phyloP scores from a whole-genome alignment of 1,284 basidiomycete species.

The Phellinidium pouzarii region DNA sequence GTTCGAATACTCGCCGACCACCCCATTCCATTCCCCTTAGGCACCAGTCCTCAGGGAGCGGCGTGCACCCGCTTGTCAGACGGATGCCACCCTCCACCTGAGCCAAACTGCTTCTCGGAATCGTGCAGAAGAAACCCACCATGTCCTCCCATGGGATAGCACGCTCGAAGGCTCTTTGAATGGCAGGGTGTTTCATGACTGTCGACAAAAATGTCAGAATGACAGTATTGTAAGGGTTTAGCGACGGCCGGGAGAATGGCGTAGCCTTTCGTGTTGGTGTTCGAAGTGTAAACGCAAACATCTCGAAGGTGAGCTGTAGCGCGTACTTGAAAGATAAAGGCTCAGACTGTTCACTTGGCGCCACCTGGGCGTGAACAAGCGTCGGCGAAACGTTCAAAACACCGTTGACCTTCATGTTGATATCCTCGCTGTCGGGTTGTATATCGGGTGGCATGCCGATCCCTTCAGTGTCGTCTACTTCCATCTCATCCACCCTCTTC shows the following conservation, averaged over 20 bases:
- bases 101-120: constrained; percentile 49
- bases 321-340: constrained; percentile 66
- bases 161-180: constrained; percentile 60
- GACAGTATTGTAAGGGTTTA: constrained; percentile 85
- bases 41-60: constrained; percentile 93
- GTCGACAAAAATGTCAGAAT: constrained; percentile 86
- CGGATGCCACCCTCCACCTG: constrained; percentile 36
- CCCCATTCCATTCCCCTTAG: constrained; percentile 95
- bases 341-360: constrained; percentile 27
- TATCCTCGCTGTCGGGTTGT: constrained; percentile 21
- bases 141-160: constrained; percentile 83
- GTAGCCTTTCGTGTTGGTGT: constrained; percentile 57
- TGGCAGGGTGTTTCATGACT: constrained; percentile 56
- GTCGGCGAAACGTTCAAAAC: constrained; percentile 32
- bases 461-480: constrained; percentile 49
- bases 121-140: constrained; percentile 55
- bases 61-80: constrained; percentile 57
- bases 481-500: constrained; percentile 46
- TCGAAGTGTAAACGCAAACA: constrained; percentile 68
- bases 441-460: constrained; percentile 21
- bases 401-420: constrained; percentile 20
- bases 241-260: constrained; percentile 46
- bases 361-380: constrained; percentile 30
- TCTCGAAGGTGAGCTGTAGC: constrained; percentile 72
- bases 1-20: constrained; percentile 79